Conservation (phyloP, 2,329 filamentous ascomycete species). For the Fusarium burgessii region DNA sequence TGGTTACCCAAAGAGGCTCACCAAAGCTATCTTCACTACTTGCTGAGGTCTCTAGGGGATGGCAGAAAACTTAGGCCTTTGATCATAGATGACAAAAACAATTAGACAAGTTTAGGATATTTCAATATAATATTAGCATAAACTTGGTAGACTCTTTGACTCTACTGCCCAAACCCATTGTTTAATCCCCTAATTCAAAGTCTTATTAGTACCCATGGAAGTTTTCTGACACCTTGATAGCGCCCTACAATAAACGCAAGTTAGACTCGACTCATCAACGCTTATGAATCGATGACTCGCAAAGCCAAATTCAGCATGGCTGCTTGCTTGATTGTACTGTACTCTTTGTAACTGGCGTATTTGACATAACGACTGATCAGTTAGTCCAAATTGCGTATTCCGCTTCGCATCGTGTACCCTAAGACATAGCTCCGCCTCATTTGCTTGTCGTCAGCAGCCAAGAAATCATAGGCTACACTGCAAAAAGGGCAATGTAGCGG, state of each 20-base stretch:
- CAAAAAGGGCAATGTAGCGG: neutral
- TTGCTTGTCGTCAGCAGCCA: constrained; percentile 21
- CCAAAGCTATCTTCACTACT: constrained; percentile 1
- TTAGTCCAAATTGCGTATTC: constrained; percentile 33
- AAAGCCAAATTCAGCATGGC: constrained; percentile 12
- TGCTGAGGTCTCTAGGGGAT: constrained; percentile 17
- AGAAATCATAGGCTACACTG: constrained; percentile 19
- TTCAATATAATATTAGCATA: too few relatives aligned
- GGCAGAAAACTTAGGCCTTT: too few relatives aligned
- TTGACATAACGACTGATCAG: constrained; percentile 15
- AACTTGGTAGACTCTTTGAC: too few relatives aligned
- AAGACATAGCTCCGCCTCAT: constrained; percentile 31
- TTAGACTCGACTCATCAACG: constrained; percentile 1
- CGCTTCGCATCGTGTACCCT: constrained; percentile 13
- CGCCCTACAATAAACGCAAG: neutral
- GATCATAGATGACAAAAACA: too few relatives aligned
- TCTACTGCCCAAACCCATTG: too few relatives aligned
- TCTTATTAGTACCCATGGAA: too few relatives aligned
- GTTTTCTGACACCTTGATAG: too few relatives aligned
- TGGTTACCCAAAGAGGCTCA: neutral
- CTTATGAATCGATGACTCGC: constrained; percentile 1
- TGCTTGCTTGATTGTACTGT: constrained; percentile 12
- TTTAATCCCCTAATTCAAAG: too few relatives aligned
- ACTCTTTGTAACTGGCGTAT: constrained; percentile 3
- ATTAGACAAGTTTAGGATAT: too few relatives aligned